Conservation (phyloP, 306 rosid species). For the Quercus aquifolioides region DNA sequence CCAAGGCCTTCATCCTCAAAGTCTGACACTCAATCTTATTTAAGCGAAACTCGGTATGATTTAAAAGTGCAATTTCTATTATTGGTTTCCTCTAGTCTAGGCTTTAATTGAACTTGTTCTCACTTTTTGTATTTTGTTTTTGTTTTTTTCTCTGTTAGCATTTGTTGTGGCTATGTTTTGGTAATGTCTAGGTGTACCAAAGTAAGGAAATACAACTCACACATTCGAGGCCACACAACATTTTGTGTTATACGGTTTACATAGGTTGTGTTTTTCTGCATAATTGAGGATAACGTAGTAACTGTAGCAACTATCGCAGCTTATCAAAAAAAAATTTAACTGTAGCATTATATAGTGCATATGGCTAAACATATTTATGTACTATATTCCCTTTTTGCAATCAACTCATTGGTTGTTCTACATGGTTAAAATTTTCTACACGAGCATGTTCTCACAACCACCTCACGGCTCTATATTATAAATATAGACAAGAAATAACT, state of each 20-base stretch:
- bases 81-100: neutral
- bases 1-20: conserved; percentile 36
- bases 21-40: conserved; percentile 61
- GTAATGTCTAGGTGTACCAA: neutral
- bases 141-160: neutral
- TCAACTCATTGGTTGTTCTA: too few relatives aligned
- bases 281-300: neutral
- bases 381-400: neutral
- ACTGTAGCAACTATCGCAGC: too few relatives aligned
- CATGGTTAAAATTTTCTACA: too few relatives aligned
- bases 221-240: neutral
- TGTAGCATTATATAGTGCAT: too few relatives aligned
- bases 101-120: neutral
- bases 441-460: too few relatives aligned
- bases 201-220: neutral
- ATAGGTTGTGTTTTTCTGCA: neutral
- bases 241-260: neutral
- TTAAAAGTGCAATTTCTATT: neutral
- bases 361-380: neutral
- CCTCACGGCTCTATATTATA: too few relatives aligned
- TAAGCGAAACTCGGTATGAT: conserved; percentile 72
- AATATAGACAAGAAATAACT: too few relatives aligned
- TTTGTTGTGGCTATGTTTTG: neutral
- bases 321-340: too few relatives aligned
- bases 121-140: neutral